Conservation (phyloP, 1,139 yeast genomes). For the Candida albicans region DNA sequence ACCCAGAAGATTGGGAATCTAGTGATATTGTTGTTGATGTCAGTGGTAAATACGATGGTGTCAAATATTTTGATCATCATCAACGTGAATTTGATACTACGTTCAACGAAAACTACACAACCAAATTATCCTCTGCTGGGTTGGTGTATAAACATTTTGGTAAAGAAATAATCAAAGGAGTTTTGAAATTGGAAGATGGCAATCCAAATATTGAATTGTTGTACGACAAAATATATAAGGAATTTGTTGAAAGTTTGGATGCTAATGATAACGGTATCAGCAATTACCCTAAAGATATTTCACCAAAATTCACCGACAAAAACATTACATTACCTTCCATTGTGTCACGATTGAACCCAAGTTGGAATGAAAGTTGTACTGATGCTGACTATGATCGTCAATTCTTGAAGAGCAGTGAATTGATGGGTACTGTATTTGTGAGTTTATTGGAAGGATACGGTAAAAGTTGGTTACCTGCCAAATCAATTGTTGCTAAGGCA, state of each 20-base stretch:
- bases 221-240: conserved; percentile 74
- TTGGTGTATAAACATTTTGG: conserved; percentile 92
- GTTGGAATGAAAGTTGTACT: conserved; percentile 69
- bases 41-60: conserved; percentile 87
- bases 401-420: conserved; percentile 68
- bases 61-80: conserved; percentile 91
- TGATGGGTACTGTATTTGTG: conserved; percentile 81
- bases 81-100: conserved; percentile 62
- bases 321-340: conserved; percentile 76
- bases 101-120: conserved; percentile 40
- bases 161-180: conserved; percentile 62
- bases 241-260: conserved; percentile 87
- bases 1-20: conserved; percentile 75
- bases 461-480: conserved; percentile 89
- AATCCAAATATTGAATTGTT: conserved; percentile 55
- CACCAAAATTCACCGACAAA: conserved; percentile 34
- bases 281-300: conserved; percentile 59
- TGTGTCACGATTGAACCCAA: conserved; percentile 75
- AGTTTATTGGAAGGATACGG: conserved; percentile 72
- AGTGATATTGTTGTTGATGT: conserved; percentile 96
- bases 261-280: conserved; percentile 95
- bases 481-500: conserved; percentile 70
- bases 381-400: conserved; percentile 67
- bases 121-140: conserved; percentile 93
- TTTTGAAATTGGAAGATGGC: conserved; percentile 30